Base-by-base conservation (phyloP, 2,329 filamentous ascomycete species). In the Cyanodermella asteris region DNA sequence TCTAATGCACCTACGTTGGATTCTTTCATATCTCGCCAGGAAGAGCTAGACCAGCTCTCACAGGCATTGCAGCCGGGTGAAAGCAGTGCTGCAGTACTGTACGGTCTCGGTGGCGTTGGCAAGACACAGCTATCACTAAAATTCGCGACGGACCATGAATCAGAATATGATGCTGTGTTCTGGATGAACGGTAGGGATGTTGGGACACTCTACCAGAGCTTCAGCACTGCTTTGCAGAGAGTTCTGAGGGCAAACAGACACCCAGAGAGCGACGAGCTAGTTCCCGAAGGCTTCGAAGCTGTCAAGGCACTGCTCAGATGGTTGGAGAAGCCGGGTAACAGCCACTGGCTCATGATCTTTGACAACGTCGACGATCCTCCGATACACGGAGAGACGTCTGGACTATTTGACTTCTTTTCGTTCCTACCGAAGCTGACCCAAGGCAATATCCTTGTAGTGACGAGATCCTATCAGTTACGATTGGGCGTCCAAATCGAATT, bases 381-480 rank as follows among this genome's bases (percentile, higher is more conserved):
- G n/a, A n/a, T n/a, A n/a, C n/a, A n/a, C n/a, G n/a, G 18, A 11
- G 11, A 11, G 8, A 8, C 18, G 8, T 19, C 32, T 35, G 27
- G 38, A 42, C 24, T 31, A 3, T 8, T 20, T 1, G 10, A 30
- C 11, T 16, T 17, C 26, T 7, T 22, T n/a, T n/a, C 15, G 28
- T 37, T 28, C 12, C 13, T 10, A 26, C 26, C 24, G 33, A 23
- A 35, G 38, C 43, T 20, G 39, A 50, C 32, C 34, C 50, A 16
- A 28, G 17, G 1, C 18, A 34, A 28, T 47, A 40, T 25, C 38
- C 47, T 14, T 42, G 41, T 7, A 27, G 32, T 8, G 31, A 40
- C 2, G 31, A 52, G 22, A 47, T 55, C 28, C 53, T 51, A 10
- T 45, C 46, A 2, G 42, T 58, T 23, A 36, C 58, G 11, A 40